These are phyloP conservation scores for Biscutella laevigata DNA, from an alignment of 441 rosid species.

Conservation along the genomic window DNA sequence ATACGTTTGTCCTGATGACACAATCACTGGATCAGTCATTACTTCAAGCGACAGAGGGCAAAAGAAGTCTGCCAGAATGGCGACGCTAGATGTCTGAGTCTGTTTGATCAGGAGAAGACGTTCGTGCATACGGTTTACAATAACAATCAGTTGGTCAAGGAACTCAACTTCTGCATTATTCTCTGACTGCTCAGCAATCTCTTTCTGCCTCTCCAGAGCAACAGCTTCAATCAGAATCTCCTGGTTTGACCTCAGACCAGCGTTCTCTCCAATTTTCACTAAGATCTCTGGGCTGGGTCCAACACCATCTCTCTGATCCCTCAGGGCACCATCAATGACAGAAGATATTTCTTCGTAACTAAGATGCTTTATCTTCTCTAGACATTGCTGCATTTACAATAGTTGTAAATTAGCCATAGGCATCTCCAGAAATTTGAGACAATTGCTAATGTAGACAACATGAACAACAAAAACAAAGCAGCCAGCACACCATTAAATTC, in stretches of 20 bases:
- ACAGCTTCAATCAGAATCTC: conserved; percentile 92
- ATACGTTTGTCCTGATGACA: conserved; percentile 93
- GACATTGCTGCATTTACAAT: conserved; percentile 48
- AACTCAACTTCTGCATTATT: conserved; percentile 63
- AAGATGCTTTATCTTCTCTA: conserved; percentile 60
- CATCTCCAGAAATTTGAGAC: conserved; percentile 6
- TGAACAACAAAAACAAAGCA: conserved; percentile 10
- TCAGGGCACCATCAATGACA: conserved; percentile 48
- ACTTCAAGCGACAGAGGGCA: conserved; percentile 95
- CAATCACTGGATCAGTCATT: conserved; percentile 98
- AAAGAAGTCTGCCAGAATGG: conserved; percentile 91
- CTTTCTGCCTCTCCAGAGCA: conserved; percentile 91
- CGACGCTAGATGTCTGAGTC: conserved; percentile 61
- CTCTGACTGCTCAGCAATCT: conserved; percentile 83
- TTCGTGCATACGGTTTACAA: conserved; percentile 72
- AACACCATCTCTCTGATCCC: conserved; percentile 47
- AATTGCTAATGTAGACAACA: conserved; percentile 4
- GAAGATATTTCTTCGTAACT: conserved; percentile 50
- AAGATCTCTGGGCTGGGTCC: conserved; percentile 62
- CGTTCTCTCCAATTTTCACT: conserved; percentile 56
- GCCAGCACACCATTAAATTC: background rate
- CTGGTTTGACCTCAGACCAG: conserved; percentile 77
- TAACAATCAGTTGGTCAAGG: conserved; percentile 61
- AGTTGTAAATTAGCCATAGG: conserved; percentile 15
- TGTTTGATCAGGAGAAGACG: conserved; percentile 67